A percentile compares a stretch with the other conserved stretches of the same genome.
These are phyloP conservation scores for Rehmannia glutinosa DNA, from an alignment of 257 asterid genomes.

Conservation along the genomic window DNA sequence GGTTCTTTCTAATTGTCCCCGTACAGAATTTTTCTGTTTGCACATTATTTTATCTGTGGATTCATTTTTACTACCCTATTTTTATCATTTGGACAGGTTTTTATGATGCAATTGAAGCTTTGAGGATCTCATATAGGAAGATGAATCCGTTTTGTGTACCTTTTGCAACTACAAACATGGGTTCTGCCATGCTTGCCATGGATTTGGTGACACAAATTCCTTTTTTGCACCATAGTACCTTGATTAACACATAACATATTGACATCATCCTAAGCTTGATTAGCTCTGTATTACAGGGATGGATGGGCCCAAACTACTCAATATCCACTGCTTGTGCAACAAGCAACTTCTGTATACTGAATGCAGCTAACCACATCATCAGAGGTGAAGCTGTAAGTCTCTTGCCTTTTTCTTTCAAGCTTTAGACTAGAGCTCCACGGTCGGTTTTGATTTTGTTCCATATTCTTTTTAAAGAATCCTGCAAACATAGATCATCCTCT, in stretches of 20 bases:
- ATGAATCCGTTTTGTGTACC: slow-evolving; percentile 92
- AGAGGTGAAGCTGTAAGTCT: slow-evolving; percentile 81
- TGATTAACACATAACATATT: background rate
- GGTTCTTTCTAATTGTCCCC: too few species aligned
- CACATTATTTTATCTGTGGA: background rate
- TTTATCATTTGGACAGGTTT: slow-evolving; percentile 55
- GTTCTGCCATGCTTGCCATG: slow-evolving; percentile 84
- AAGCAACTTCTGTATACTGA: slow-evolving; percentile 77
- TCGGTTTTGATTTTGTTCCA: slow-evolving; percentile 8
- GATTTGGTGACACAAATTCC: slow-evolving; percentile 47
- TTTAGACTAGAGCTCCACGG: background rate
- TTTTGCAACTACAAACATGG: slow-evolving; percentile 85
- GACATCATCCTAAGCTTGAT: slow-evolving; percentile 16
- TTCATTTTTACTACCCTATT: background rate
- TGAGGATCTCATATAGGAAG: slow-evolving; percentile 68
- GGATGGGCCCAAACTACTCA: slow-evolving; percentile 91
- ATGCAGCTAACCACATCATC: slow-evolving; percentile 77
- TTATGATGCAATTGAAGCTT: slow-evolving; percentile 77
- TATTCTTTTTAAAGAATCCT: background rate
- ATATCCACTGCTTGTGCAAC: slow-evolving; percentile 86
- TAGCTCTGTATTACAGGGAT: slow-evolving; percentile 58
- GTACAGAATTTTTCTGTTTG: slow-evolving; percentile 1
- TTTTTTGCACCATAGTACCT: background rate
- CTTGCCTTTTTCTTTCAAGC: slow-evolving; percentile 21
- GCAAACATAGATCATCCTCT: slow-evolving; percentile 4